These are phyloP conservation scores for Colletotrichum zoysiae DNA, from an alignment of 2,329 filamentous ascomycete genomes.

Conservation along the genomic window DNA sequence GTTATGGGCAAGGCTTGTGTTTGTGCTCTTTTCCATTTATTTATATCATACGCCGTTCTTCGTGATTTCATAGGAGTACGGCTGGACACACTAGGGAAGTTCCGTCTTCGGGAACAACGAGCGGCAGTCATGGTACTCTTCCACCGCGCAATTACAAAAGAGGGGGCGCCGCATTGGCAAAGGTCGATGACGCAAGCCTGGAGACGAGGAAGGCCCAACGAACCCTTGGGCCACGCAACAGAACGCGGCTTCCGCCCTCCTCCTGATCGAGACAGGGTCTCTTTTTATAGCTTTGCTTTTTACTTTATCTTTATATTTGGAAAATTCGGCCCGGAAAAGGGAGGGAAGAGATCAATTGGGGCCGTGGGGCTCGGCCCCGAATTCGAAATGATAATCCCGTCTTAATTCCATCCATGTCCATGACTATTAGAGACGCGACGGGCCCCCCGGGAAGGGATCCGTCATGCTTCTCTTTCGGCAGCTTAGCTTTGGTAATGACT, in stretches of 20 bases:
- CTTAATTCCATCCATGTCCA: background rate
- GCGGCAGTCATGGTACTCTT: background rate
- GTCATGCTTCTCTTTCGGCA: no score
- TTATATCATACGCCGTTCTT: background rate
- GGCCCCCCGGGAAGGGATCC: no score
- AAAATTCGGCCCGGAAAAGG: background rate
- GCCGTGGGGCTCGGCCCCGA: background rate
- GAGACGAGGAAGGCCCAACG: background rate
- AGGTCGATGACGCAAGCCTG: background rate
- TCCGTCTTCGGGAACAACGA: background rate
- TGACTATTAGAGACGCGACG: background rate
- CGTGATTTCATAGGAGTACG: constrained; percentile 31
- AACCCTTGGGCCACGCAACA: background rate
- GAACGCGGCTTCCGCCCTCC: background rate
- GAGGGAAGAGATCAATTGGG: background rate
- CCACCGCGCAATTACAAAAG: background rate
- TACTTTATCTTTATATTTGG: background rate
- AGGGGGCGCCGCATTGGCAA: no score
- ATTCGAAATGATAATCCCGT: constrained; percentile 2
- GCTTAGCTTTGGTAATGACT: background rate
- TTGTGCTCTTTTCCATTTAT: constrained; percentile 7
- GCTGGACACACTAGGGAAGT: constrained; percentile 14
- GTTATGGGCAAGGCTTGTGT: constrained; percentile 29
- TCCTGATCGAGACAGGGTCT: background rate
- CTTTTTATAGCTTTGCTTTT: no score